Evolutionary conservation across 768 basidiomycete genomes (phyloP).

Genomic region (Gelatoporia subvermispora): DNA sequence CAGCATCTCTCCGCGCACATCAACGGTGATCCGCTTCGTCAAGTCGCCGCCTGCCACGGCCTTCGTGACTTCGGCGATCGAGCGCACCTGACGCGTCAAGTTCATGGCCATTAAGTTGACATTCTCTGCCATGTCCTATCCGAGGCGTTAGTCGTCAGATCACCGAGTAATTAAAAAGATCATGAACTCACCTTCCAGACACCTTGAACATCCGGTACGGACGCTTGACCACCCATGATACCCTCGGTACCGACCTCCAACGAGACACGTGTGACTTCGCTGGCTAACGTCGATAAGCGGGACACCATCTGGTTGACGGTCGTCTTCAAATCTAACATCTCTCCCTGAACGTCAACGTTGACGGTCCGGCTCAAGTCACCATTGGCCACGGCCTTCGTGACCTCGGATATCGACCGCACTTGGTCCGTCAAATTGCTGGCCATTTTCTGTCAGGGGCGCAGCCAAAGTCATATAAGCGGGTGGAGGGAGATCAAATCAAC

Average conservation of each 20-base stretch:
- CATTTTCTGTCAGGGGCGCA: slow-evolving; percentile 58
- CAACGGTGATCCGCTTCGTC: slow-evolving; percentile 88
- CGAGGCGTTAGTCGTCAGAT: background rate
- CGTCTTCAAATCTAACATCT: slow-evolving; percentile 83
- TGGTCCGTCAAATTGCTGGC: slow-evolving; percentile 80
- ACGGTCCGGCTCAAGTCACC: slow-evolving; percentile 84
- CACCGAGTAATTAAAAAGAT: background rate
- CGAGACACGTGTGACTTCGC: slow-evolving; percentile 86
- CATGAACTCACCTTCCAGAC: slow-evolving; percentile 74
- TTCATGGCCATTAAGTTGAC: slow-evolving; percentile 91
- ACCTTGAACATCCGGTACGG: slow-evolving; percentile 87
- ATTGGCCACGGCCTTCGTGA: slow-evolving; percentile 70
- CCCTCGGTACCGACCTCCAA: slow-evolving; percentile 92
- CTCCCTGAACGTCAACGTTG: slow-evolving; percentile 90
- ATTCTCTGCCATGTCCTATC: slow-evolving; percentile 62
- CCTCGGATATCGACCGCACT: slow-evolving; percentile 89
- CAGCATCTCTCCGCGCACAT: slow-evolving; percentile 88
- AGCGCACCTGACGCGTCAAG: slow-evolving; percentile 86
- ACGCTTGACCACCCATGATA: slow-evolving; percentile 90
- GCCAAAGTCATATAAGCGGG: background rate
- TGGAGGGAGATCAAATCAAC: background rate
- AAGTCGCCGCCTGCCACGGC: slow-evolving; percentile 92
- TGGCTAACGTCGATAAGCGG: slow-evolving; percentile 67
- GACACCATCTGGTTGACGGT: slow-evolving; percentile 78
- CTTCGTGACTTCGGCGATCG: slow-evolving; percentile 90